Percentiles rank a stretch among this genome's conserved stretches.
These are phyloP conservation scores for Pyrenophora teres DNA, from an alignment of 2,329 filamentous ascomycete genomes.

Conservation along the genomic window DNA sequence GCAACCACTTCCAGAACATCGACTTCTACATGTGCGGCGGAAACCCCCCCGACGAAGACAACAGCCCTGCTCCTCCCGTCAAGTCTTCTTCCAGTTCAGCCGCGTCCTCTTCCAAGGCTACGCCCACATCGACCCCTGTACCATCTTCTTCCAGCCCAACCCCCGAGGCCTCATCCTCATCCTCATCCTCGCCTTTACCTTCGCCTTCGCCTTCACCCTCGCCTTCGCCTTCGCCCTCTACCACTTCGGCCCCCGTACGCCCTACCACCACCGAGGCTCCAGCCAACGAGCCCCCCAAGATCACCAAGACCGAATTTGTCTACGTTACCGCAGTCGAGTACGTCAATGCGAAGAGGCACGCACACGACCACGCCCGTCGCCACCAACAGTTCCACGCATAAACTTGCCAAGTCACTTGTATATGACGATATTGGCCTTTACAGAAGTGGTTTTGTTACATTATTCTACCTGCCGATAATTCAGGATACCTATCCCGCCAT, in stretches of 20 bases:
- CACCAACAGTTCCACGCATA: conserved; percentile 44
- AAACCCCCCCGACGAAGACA: conserved; percentile 30
- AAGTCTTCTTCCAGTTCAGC: conserved; percentile 1
- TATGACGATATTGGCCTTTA: conserved; percentile 27
- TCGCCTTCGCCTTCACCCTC: too few relatives aligned
- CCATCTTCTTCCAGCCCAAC: conserved; percentile 15
- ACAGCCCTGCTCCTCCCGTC: conserved; percentile 10
- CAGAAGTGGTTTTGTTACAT: conserved; percentile 24
- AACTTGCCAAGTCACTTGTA: conserved; percentile 20
- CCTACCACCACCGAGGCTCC: background rate
- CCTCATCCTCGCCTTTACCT: background rate
- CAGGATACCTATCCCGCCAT: conserved; percentile 38
- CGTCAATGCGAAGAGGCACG: conserved; percentile 43
- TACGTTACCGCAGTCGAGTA: conserved; percentile 41
- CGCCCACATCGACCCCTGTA: conserved; percentile 5
- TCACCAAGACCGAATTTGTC: conserved; percentile 37
- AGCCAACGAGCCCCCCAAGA: background rate
- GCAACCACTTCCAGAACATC: conserved; percentile 31
- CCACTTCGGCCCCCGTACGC: too few relatives aligned
- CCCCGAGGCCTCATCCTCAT: conserved; percentile 21
- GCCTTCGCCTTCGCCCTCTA: too few relatives aligned
- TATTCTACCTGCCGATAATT: conserved; percentile 27
- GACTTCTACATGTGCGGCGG: conserved; percentile 45
- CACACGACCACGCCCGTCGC: conserved; percentile 34
- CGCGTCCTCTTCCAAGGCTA: conserved; percentile 2